Evolutionary conservation across 306 rosid genomes (phyloP), one percentile per base, ranked within the genome.

Genomic region (Luffa aegyptiaca): DNA sequence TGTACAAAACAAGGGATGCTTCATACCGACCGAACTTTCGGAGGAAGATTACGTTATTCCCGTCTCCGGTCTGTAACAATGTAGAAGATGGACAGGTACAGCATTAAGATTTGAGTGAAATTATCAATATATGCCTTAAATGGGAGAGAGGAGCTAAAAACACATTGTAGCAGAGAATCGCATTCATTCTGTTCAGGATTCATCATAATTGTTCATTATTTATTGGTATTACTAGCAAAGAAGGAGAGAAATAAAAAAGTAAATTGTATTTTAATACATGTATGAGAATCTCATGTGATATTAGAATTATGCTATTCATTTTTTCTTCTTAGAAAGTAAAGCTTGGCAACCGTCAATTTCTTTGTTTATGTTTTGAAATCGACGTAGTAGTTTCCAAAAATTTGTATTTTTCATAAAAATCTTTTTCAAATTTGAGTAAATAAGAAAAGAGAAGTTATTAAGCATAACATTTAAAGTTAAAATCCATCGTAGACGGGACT

Each of bases 41-140:
- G 56, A 71, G 57, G 76, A 71, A 71, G 76, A 46, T 71, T 46
- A 46, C 76, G 26, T 12, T 26, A 21, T 8, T 46, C 21, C 11
- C 12, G 6, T 46, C 76, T 71, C 39, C 39, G 10, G 39, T 21
- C 57, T 45, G 76, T 71, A 71, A 46, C 78, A 75, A 18, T 75
- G 48, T 75, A 53, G 64, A 51, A 72, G 59, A 73, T 73, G 45
- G 45, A 52, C 79, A 75, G 79, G 79, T 75, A 75, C 79, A 35
- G 17, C 20, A 59, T 75, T 52, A 75, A 16, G 59, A 51, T 75
- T 75, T 52, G 46, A 75, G 61, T 53, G 10, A 74, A 36, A 52
- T 53, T 14, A 73, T 33, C 31, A 73, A 73, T 73, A 31, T 3
- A 45, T 73, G 31, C 8, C 61, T 49, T 73, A 26, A 49, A 51